Conservation (phyloP, 176 grass and related monocot species). For the Otatea glauca region DNA sequence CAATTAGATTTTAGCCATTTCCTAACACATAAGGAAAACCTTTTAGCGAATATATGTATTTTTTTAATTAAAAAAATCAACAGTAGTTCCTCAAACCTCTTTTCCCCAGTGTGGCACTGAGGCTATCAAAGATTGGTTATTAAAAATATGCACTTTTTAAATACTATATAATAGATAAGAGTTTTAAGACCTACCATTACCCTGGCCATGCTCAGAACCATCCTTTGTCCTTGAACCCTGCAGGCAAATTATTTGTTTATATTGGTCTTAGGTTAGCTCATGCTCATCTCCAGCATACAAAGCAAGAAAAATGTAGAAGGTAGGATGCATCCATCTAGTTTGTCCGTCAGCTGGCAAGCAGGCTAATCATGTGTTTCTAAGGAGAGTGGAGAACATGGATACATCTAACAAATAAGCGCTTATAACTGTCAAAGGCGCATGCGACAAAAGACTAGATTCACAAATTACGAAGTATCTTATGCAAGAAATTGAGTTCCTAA, state of each 20-base stretch:
- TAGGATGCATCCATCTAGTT: slow-evolving; percentile 30
- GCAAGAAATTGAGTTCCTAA: background rate
- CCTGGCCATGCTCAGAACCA: slow-evolving; percentile 50
- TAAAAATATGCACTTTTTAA: background rate
- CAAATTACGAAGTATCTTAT: slow-evolving; percentile 9
- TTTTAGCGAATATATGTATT: slow-evolving; percentile 12
- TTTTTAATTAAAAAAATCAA: slow-evolving; percentile 27
- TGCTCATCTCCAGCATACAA: slow-evolving; percentile 32
- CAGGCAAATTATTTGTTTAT: slow-evolving; percentile 41
- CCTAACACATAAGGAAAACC: slow-evolving; percentile 1
- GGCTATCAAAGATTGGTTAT: background rate
- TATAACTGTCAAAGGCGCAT: slow-evolving; percentile 21
- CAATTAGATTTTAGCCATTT: slow-evolving; percentile 26
- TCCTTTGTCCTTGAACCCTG: slow-evolving; percentile 61
- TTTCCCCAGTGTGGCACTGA: background rate
- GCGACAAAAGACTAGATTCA: slow-evolving; percentile 25
- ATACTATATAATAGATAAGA: slow-evolving; percentile 7
- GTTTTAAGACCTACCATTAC: slow-evolving; percentile 52
- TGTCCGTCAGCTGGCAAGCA: slow-evolving; percentile 33
- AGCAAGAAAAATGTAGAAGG: slow-evolving; percentile 12
- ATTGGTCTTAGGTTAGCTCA: slow-evolving; percentile 20
- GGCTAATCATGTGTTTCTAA: slow-evolving; percentile 20
- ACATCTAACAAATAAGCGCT: background rate
- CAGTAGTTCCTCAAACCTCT: slow-evolving; percentile 27
- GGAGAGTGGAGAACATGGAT: background rate